These are phyloP conservation scores for Melampsora abietis-canadensis DNA, from an alignment of 1,284 basidiomycete species.

Conservation along the genomic window DNA sequence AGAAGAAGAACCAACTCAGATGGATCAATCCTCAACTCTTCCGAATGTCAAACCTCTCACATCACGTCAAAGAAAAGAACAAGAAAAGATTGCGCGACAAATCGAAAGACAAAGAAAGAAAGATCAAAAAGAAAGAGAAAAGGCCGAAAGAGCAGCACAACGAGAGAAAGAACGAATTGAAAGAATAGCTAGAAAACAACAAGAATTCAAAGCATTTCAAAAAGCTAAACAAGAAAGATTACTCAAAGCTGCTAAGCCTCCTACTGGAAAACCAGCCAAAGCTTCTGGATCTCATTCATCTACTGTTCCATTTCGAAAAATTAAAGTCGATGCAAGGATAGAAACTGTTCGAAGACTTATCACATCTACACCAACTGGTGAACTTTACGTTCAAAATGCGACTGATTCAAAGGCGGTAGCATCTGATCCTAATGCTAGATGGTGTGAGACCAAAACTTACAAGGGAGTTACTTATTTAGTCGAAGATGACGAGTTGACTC, in stretches of 20 bases:
- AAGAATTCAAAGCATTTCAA: slow-evolving; percentile 9
- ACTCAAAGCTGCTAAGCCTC: slow-evolving; percentile 24
- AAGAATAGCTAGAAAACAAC: slow-evolving; percentile 49
- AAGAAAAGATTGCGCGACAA: slow-evolving; percentile 39
- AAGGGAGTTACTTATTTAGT: slow-evolving; percentile 73
- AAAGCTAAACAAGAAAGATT: slow-evolving; percentile 19
- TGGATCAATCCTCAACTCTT: slow-evolving; percentile 45
- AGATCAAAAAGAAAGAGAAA: slow-evolving; percentile 30
- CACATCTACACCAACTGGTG: slow-evolving; percentile 25
- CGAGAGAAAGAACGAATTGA: slow-evolving; percentile 49
- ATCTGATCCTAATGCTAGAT: slow-evolving; percentile 57
- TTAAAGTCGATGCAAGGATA: slow-evolving; percentile 42
- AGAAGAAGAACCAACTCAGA: slow-evolving; percentile 50
- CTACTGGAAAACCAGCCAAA: slow-evolving; percentile 27
- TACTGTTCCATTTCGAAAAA: slow-evolving; percentile 3
- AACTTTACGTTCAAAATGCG: slow-evolving; percentile 26
- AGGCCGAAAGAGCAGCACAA: slow-evolving; percentile 33
- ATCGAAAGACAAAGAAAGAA: slow-evolving; percentile 34
- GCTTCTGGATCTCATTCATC: slow-evolving; percentile 15
- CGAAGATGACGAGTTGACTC: slow-evolving; percentile 81
- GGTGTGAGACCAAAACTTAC: slow-evolving; percentile 68
- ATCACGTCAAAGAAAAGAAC: slow-evolving; percentile 12
- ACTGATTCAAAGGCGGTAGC: background rate
- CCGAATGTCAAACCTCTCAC: slow-evolving; percentile 46
- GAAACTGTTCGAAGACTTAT: slow-evolving; percentile 38